phyloP scores from a whole-genome alignment of 2,329 filamentous ascomycete genomes.

The Pseudogymnoascus sp. region DNA sequence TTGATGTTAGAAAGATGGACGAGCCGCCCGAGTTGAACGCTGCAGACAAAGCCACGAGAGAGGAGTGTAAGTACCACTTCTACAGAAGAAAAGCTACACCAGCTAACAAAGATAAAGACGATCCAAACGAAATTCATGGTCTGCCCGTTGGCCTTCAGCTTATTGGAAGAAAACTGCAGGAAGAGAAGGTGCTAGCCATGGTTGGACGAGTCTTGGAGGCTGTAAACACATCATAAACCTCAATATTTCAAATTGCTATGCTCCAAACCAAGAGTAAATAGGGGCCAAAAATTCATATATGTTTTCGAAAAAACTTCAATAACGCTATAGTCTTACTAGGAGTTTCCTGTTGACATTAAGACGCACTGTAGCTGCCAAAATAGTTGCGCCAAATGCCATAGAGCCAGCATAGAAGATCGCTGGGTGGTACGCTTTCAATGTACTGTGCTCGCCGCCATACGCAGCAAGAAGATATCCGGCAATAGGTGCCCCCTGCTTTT shows the following conservation, averaged over 20 bases:
- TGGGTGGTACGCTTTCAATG: slow-evolving; percentile 47
- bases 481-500: slow-evolving; percentile 44
- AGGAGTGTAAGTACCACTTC: background rate
- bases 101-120: slow-evolving; percentile 64
- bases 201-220: slow-evolving; percentile 57
- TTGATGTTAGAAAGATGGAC: background rate
- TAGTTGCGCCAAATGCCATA: slow-evolving; percentile 39
- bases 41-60: background rate
- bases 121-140: slow-evolving; percentile 71
- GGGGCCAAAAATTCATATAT: background rate
- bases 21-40: background rate
- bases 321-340: slow-evolving; percentile 30
- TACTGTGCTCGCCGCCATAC: slow-evolving; percentile 42
- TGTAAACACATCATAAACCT: background rate
- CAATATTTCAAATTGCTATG: background rate
- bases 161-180: slow-evolving; percentile 69
- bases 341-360: slow-evolving; percentile 35
- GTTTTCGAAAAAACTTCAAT: background rate
- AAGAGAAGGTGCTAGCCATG: slow-evolving; percentile 76
- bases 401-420: slow-evolving; percentile 56
- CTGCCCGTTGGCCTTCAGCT: slow-evolving; percentile 78
- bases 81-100: slow-evolving; percentile 38
- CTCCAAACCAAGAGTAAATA: background rate
- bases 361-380: slow-evolving; percentile 37
- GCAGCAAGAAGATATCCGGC: slow-evolving; percentile 52